These are phyloP conservation scores for Corylus avellana DNA, from an alignment of 306 rosid genomes.

Conservation along the genomic window DNA sequence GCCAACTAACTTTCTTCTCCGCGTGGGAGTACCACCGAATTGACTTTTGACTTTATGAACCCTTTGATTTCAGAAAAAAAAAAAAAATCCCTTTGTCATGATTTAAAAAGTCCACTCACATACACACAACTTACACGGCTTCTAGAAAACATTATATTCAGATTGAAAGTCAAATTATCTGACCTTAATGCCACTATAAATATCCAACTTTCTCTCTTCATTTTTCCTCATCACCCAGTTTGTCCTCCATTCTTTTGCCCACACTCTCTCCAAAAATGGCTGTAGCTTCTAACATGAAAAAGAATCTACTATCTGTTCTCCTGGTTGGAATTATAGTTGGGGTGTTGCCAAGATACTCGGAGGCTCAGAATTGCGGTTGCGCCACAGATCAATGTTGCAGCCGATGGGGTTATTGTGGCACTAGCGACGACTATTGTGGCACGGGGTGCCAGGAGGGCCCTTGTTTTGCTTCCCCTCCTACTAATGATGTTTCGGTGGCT, in stretches of 20 bases:
- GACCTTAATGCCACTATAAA: not conserved
- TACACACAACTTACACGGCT: not conserved
- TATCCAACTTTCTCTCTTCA: not conserved
- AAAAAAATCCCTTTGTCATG: too few relatives aligned
- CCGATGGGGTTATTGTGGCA: constrained; percentile 29
- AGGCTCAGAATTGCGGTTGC: constrained; percentile 35
- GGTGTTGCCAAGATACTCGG: not conserved
- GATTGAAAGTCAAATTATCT: not conserved
- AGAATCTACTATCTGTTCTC: not conserved
- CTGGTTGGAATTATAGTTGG: constrained; percentile 4
- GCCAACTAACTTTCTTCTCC: too few relatives aligned
- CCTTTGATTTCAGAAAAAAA: too few relatives aligned
- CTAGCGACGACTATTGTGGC: constrained; percentile 10
- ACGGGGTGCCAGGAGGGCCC: constrained; percentile 30
- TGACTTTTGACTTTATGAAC: too few relatives aligned
- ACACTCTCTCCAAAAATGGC: not conserved
- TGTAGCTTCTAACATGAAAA: not conserved
- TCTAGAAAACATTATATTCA: not conserved
- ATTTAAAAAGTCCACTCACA: not conserved
- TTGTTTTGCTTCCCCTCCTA: constrained; percentile 1
- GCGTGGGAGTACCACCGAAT: too few relatives aligned
- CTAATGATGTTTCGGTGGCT: constrained; percentile 3
- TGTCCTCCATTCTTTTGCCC: not conserved
- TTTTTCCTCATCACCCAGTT: not conserved
- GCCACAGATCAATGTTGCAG: constrained; percentile 26